Conservation (phyloP, 2,329 filamentous ascomycete genomes). For the Zalaria obscura region DNA sequence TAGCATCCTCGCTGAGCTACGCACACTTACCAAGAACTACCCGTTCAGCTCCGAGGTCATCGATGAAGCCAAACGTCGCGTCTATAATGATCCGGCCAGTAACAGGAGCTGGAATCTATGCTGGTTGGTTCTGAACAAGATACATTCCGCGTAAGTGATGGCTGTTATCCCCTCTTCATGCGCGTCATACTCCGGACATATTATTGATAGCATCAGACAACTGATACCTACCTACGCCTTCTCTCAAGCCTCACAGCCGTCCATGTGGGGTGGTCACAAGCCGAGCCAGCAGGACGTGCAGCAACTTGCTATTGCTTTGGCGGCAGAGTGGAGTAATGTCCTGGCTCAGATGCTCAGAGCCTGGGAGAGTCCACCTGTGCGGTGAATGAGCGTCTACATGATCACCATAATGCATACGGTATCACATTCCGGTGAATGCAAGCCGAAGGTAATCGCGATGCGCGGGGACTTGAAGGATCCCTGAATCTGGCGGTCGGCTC, state of each 20-base stretch:
- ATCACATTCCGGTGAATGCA: too few relatives aligned
- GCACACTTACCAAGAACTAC: conserved; percentile 51
- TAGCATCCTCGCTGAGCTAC: conserved; percentile 55
- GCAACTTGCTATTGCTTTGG: conserved; percentile 48
- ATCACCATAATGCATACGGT: too few relatives aligned
- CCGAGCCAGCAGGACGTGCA: conserved; percentile 43
- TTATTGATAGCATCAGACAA: conserved; percentile 20
- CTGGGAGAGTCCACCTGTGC: conserved; percentile 44
- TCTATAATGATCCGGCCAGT: conserved; percentile 48
- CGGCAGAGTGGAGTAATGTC: conserved; percentile 52
- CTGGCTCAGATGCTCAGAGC: conserved; percentile 53
- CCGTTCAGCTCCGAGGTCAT: conserved; percentile 51
- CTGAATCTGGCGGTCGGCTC: too few relatives aligned
- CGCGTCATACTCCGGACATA: not conserved
- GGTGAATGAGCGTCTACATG: conserved; percentile 1
- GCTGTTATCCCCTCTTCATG: conserved; percentile 14
- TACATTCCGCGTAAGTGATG: conserved; percentile 33
- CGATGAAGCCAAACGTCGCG: conserved; percentile 49
- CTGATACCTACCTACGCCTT: conserved; percentile 48
- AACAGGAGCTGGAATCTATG: conserved; percentile 64
- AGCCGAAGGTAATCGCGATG: too few relatives aligned
- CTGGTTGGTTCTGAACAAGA: conserved; percentile 56
- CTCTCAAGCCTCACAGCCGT: conserved; percentile 44
- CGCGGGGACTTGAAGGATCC: too few relatives aligned
- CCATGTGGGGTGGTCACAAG: conserved; percentile 53